A percentile compares a stretch with the other conserved stretches of the same genome.
phyloP scores from a whole-genome alignment of 2,329 filamentous ascomycete genomes.

The Chrysoporthe puriensis region DNA sequence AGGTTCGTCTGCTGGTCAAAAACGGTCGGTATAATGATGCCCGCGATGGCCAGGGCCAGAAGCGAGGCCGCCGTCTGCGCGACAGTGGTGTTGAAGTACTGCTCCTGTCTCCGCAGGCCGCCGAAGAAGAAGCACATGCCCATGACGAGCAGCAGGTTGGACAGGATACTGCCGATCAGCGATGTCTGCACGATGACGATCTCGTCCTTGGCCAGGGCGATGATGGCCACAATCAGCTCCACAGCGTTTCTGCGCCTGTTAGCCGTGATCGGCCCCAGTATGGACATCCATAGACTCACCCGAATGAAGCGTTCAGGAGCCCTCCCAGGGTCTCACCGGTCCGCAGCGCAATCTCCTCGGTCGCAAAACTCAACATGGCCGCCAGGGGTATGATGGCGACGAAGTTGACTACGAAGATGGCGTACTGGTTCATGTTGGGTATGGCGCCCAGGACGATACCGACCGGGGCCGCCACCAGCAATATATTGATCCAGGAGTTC shows the following conservation, averaged over 20 bases:
- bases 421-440: constrained; percentile 56
- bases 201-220: constrained; percentile 75
- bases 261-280: constrained; percentile 26
- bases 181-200: constrained; percentile 91
- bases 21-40: constrained; percentile 87
- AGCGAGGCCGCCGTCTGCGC: constrained; percentile 87
- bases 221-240: constrained; percentile 85
- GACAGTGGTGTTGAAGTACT: constrained; percentile 90
- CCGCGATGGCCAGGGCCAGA: constrained; percentile 76
- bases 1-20: constrained; percentile 63
- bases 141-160: constrained; percentile 85
- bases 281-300: constrained; percentile 50
- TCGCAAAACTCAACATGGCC: constrained; percentile 83
- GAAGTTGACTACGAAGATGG: constrained; percentile 88
- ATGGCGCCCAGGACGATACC: constrained; percentile 78
- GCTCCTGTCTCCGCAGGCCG: constrained; percentile 76
- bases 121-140: constrained; percentile 94
- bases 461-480: constrained; percentile 76
- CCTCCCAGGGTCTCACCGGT: constrained; percentile 87
- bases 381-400: constrained; percentile 89
- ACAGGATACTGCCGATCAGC: constrained; percentile 87
- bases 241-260: constrained; percentile 69
- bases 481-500: constrained; percentile 83
- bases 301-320: constrained; percentile 87
- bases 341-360: constrained; percentile 83